Base-by-base conservation (phyloP, 345 rosid genomes). In the Crucihimalaya himalaica region DNA sequence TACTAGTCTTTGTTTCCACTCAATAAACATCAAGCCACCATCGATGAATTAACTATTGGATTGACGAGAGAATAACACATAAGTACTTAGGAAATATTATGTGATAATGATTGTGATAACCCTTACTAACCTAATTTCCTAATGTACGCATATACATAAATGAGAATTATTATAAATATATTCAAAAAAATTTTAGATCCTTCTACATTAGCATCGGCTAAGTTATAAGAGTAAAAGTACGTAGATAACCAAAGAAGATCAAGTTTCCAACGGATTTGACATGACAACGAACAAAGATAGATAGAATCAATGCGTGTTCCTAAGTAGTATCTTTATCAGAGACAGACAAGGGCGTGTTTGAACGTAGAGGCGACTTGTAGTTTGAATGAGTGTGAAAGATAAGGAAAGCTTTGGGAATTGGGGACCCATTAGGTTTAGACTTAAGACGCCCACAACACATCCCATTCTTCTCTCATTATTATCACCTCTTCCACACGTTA, bases 401-500 rank as follows among this genome's bases (percentile, higher is more conserved):
- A n/a, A 58, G 12, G 27, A 27, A 31, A 11, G 15, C 15, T 15
- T 19, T 43, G 64, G 64, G 76, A 62, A 4, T 27, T 27, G 40
- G 40, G 40, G 3, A 4, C 77, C 76, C 29, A 16, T 7, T 46
- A 7, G 39, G 29, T 43, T n/a, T n/a, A 55, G 23, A 45, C 46
- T 39, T 39, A 37, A 27, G 40, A 32, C 16, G 25, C n/a, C 64
- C 77, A 62, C 2, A 34, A 34, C 37, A 35, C 58, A 56, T 73
- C 58, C 23, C 72, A 37, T 37, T 37, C 46, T 40, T 40, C 46
- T 35, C 40, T 68, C 54, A 75, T 75, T 31, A 75, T 75, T 54
- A 54, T 69, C 79, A 32, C 68, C 63, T 64, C 76, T 77, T 56
- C 40, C 59, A 48, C 80, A 77, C 76, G 76, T 71, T 71, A 70